Conservation (phyloP, 1,284 basidiomycete species). For the Fomitopsis pinicola region DNA sequence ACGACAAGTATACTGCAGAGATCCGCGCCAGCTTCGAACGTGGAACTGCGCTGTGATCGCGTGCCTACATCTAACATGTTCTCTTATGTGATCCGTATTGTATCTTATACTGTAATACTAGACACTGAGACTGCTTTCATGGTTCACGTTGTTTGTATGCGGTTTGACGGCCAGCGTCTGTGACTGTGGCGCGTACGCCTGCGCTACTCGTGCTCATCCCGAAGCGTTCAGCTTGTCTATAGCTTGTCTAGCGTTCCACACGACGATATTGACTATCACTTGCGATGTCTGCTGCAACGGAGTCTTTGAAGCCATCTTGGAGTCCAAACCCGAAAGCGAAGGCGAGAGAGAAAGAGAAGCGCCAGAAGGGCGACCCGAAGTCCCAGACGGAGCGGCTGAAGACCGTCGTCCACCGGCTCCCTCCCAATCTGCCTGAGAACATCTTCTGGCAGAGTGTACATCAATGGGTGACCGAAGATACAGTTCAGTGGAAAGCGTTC, state of each 20-base stretch:
- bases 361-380: slow-evolving; percentile 15
- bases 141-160: too few relatives aligned
- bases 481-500: slow-evolving; percentile 63
- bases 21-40: slow-evolving; percentile 95
- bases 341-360: slow-evolving; percentile 20
- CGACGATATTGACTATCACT: neutral
- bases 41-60: slow-evolving; percentile 76
- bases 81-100: neutral
- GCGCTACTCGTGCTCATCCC: neutral
- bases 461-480: slow-evolving; percentile 79
- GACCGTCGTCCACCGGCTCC: slow-evolving; percentile 84
- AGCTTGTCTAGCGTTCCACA: too few relatives aligned
- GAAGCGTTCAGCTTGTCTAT: neutral
- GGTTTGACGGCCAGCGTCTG: too few relatives aligned
- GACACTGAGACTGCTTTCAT: too few relatives aligned
- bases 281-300: neutral
- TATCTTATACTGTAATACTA: neutral
- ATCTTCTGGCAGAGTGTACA: slow-evolving; percentile 92
- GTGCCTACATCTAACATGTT: neutral
- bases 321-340: neutral
- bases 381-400: slow-evolving; percentile 64
- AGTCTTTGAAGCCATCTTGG: neutral
- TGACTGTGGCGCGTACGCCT: too few relatives aligned
- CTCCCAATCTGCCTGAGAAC: slow-evolving; percentile 88
- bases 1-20: slow-evolving; percentile 96